Percentiles rank a stretch among this genome's conserved stretches.
Conservation (phyloP, 208 protist genomes). For the Endotrypanum monterogeii region DNA sequence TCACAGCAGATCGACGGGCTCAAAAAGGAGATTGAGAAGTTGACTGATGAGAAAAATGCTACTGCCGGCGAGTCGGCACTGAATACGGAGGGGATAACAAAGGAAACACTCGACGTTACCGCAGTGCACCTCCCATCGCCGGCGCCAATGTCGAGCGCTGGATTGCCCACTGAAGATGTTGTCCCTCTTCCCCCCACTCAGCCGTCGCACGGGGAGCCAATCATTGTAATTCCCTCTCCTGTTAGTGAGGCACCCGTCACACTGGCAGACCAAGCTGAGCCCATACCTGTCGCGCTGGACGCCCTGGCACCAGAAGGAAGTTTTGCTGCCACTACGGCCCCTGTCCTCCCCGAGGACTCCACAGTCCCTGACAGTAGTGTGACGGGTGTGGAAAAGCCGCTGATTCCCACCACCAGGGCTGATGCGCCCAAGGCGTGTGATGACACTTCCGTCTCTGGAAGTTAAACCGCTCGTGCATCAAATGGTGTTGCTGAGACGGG, state of each 20-base stretch:
- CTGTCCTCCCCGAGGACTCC: background rate
- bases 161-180: background rate
- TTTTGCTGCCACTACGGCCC: background rate
- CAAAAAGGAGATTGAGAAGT: conserved; percentile 37
- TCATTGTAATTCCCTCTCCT: background rate
- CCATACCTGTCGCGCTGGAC: background rate
- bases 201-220: background rate
- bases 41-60: conserved; percentile 19
- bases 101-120: background rate
- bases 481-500: background rate
- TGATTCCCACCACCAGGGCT: background rate
- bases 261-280: background rate
- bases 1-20: conserved; percentile 48
- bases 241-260: background rate
- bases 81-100: conserved; percentile 18
- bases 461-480: background rate
- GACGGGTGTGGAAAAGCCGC: background rate
- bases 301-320: background rate
- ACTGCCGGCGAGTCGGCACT: conserved; percentile 3
- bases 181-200: background rate
- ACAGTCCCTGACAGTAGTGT: background rate
- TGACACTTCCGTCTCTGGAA: background rate
- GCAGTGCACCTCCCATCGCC: conserved; percentile 15
- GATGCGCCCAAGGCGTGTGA: background rate
- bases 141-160: background rate